These are phyloP conservation scores for Magnusiomyces sp. DNA, from an alignment of 1,139 yeast species.

Conservation along the genomic window DNA sequence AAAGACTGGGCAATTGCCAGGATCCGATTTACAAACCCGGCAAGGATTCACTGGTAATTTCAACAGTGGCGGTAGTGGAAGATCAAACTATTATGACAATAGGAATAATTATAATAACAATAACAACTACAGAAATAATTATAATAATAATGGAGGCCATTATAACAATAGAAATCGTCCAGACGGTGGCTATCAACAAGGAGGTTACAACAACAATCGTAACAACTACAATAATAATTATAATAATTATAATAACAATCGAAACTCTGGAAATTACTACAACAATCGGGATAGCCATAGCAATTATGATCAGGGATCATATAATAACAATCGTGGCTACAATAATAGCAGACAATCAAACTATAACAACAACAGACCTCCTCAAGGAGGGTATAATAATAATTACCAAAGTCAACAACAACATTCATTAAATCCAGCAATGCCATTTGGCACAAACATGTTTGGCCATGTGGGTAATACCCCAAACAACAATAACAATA, in stretches of 20 bases:
- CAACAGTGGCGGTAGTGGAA: constrained; percentile 13
- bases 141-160: constrained; percentile 6
- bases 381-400: background rate
- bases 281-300: constrained; percentile 16
- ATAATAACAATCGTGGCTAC: constrained; percentile 8
- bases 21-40: constrained; percentile 5
- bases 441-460: constrained; percentile 1
- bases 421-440: background rate
- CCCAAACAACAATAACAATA: background rate
- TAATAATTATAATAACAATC: constrained; percentile 15
- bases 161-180: constrained; percentile 9
- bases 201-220: constrained; percentile 12
- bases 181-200: constrained; percentile 8
- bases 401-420: background rate
- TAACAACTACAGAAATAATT: constrained; percentile 12
- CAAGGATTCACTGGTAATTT: constrained; percentile 6
- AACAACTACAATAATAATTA: constrained; percentile 13
- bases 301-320: constrained; percentile 9
- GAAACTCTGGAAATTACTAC: constrained; percentile 14
- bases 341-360: constrained; percentile 7
- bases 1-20: background rate
- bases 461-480: constrained; percentile 5
- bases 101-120: constrained; percentile 16
- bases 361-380: constrained; percentile 8
- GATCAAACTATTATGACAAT: constrained; percentile 21